A percentile compares a stretch with the other conserved stretches of the same genome.
Conservation (phyloP, 768 basidiomycete genomes). For the Amanita pallidorosea region DNA sequence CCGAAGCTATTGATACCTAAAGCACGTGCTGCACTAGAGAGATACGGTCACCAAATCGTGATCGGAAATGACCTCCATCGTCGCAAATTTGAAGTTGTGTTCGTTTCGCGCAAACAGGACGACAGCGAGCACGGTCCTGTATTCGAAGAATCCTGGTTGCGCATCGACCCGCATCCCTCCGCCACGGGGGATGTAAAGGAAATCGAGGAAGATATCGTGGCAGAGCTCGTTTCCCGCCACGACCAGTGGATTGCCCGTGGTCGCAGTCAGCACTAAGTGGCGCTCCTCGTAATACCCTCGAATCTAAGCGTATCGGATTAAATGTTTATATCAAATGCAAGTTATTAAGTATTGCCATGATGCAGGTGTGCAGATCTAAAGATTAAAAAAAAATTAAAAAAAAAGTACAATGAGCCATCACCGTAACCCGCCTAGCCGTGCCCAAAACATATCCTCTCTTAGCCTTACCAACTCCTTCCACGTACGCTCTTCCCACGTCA, state of each 20-base stretch:
- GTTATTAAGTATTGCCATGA: neutral
- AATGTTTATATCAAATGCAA: too few relatives aligned
- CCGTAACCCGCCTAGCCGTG: constrained; percentile 45
- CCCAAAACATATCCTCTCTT: constrained; percentile 83
- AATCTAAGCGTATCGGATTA: neutral
- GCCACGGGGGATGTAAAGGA: constrained; percentile 45
- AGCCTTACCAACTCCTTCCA: constrained; percentile 72
- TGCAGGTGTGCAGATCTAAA: neutral
- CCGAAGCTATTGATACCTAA: constrained; percentile 77
- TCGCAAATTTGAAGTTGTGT: constrained; percentile 87
- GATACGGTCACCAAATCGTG: constrained; percentile 96
- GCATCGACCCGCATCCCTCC: constrained; percentile 37
- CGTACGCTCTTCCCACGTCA: constrained; percentile 78
- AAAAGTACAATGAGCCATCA: neutral
- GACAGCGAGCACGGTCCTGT: constrained; percentile 6
- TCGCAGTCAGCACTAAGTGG: neutral
- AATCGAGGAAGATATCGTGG: constrained; percentile 89
- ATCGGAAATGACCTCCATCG: constrained; percentile 93
- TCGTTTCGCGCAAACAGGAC: constrained; percentile 52
- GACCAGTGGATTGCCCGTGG: constrained; percentile 45
- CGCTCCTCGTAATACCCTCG: neutral
- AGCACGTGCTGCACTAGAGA: constrained; percentile 73
- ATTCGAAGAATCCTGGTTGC: constrained; percentile 54
- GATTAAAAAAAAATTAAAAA: neutral
- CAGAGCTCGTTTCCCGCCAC: constrained; percentile 67